Conservation (phyloP, 164 flowering plant genomes). For the Chimonanthus praecox region DNA sequence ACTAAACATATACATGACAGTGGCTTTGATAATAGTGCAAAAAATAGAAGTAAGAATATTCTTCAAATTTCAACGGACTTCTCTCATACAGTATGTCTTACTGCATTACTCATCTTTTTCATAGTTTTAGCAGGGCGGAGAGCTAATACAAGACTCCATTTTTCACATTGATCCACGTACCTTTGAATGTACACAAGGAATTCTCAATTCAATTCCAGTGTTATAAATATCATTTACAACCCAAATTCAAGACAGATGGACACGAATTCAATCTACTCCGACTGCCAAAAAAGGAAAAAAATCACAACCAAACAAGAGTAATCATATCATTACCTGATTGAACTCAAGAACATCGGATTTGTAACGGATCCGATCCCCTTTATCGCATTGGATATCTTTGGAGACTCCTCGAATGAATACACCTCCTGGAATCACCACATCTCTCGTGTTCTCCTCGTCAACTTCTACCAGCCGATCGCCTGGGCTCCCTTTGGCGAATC, state of each 20-base stretch:
- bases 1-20: no score
- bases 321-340: conserved; percentile 53
- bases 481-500: conserved; percentile 48
- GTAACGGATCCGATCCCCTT: conserved; percentile 74
- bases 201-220: no score
- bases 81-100: no score
- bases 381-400: conserved; percentile 59
- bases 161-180: no score
- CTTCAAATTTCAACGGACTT: no score
- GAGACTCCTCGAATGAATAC: conserved; percentile 37
- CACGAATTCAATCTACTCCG: neutral
- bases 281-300: neutral
- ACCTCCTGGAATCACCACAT: conserved; percentile 55
- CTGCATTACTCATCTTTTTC: no score
- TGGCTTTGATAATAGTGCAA: no score
- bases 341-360: conserved; percentile 79
- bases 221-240: neutral
- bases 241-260: neutral
- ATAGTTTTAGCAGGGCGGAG: no score
- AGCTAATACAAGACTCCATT: no score
- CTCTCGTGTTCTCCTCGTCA: conserved; percentile 46
- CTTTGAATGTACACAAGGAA: neutral
- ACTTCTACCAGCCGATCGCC: conserved; percentile 51
- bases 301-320: neutral
- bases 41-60: no score